Evolutionary conservation across 1,284 basidiomycete genomes (phyloP).

Genomic region (Tranzscheliella williamsii): DNA sequence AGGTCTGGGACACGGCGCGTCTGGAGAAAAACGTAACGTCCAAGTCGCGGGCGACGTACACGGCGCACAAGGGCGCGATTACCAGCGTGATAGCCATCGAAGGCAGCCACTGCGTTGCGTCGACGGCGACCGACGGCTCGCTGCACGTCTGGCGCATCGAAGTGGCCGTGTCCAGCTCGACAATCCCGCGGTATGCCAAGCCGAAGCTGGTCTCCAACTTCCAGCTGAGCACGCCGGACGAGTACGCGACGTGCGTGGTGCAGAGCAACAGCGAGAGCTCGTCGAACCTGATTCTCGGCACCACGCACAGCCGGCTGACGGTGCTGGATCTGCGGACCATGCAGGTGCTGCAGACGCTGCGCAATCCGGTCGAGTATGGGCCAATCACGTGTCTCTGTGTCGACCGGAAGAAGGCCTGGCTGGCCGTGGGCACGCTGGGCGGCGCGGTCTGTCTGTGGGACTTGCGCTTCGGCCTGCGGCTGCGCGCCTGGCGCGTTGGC

Average conservation of each 20-base stretch:
- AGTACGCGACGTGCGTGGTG: slow-evolving; percentile 58
- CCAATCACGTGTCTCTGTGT: slow-evolving; percentile 82
- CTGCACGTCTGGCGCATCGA: slow-evolving; percentile 62
- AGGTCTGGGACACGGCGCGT: slow-evolving; percentile 79
- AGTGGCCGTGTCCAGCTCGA: slow-evolving; percentile 43
- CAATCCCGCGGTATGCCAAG: slow-evolving; percentile 62
- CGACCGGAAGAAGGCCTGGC: slow-evolving; percentile 76
- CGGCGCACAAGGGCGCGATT: slow-evolving; percentile 59
- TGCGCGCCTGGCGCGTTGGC: slow-evolving; percentile 84
- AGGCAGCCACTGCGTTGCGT: slow-evolving; percentile 62
- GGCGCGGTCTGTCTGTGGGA: slow-evolving; percentile 90
- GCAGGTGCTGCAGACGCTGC: slow-evolving; percentile 74
- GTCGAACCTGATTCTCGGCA: slow-evolving; percentile 73
- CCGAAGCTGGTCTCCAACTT: slow-evolving; percentile 61
- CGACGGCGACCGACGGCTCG: slow-evolving; percentile 61
- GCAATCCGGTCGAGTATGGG: slow-evolving; percentile 82
- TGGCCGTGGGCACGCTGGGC: slow-evolving; percentile 80
- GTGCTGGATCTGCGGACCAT: slow-evolving; percentile 85
- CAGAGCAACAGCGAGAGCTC: slow-evolving; percentile 30
- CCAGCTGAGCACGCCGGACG: slow-evolving; percentile 54
- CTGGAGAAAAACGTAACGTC: slow-evolving; percentile 73
- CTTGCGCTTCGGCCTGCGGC: slow-evolving; percentile 83
- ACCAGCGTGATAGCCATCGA: slow-evolving; percentile 59
- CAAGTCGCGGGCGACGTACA: slow-evolving; percentile 61
- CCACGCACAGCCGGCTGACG: slow-evolving; percentile 75